Evolutionary conservation across 805 yeast species (phyloP).

Genomic region (Saccharomycopsis javanensis): DNA sequence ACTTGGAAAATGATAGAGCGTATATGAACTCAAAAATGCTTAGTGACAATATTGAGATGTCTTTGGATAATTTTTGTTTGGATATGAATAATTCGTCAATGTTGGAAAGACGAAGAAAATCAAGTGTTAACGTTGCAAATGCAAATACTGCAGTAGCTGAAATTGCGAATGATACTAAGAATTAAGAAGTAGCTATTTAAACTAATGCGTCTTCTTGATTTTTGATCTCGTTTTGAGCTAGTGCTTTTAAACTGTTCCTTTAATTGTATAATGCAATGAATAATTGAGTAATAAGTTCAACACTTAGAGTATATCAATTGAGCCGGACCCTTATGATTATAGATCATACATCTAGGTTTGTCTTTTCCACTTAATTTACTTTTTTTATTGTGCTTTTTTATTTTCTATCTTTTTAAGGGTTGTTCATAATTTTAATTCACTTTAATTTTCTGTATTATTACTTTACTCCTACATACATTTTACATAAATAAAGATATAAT

Average conservation of each 20-base stretch:
- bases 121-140: background rate
- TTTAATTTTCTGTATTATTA: background rate
- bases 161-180: background rate
- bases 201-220: no score
- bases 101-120: slow-evolving; percentile 15
- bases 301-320: no score
- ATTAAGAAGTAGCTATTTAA: no score
- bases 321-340: no score
- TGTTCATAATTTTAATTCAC: background rate
- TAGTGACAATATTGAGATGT: background rate
- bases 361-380: no score
- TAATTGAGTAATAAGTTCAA: no score
- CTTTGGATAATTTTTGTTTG: slow-evolving; percentile 11
- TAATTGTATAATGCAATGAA: no score
- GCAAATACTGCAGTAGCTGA: background rate
- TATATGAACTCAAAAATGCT: background rate
- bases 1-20: background rate
- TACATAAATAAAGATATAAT: background rate
- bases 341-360: no score
- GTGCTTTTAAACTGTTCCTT: no score
- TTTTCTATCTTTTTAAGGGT: no score
- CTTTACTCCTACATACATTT: background rate
- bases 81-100: slow-evolving; percentile 16
- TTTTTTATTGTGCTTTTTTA: no score
- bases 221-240: no score